A percentile compares a stretch with the other conserved stretches of the same genome.
phyloP scores from a whole-genome alignment of 352 stramenopile species.

The Phytophthora niederhauseri region DNA sequence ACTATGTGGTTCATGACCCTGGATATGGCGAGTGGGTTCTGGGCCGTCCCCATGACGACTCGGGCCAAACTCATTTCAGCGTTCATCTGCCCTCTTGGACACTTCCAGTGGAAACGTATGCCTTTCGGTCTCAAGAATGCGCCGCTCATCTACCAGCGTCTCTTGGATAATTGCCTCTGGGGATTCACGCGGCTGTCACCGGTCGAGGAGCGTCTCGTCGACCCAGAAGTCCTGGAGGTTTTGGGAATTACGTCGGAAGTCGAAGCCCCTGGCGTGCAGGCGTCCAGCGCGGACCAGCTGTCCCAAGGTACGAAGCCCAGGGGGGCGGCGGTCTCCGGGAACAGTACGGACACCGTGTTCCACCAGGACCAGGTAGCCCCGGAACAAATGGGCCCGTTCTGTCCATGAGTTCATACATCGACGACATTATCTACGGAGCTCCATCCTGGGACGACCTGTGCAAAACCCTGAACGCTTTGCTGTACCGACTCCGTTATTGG shows the following conservation, averaged over 20 bases:
- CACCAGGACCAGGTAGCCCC: constrained; percentile 9
- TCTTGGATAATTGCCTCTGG: constrained; percentile 19
- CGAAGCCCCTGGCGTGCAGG: background rate
- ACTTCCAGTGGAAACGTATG: constrained; percentile 27
- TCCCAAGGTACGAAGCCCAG: background rate
- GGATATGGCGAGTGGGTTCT: constrained; percentile 4
- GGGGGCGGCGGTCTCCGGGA: background rate
- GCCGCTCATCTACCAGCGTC: background rate
- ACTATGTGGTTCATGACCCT: constrained; percentile 8
- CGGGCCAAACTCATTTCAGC: constrained; percentile 21
- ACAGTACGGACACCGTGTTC: constrained; percentile 14
- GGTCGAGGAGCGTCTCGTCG: background rate
- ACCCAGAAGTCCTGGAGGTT: constrained; percentile 2
- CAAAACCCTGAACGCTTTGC: constrained; percentile 4
- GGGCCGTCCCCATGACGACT: background rate
- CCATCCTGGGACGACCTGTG: constrained; percentile 17
- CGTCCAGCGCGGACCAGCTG: background rate
- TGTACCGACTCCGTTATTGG: constrained; percentile 26
- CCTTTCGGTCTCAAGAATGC: constrained; percentile 5
- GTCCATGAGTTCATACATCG: constrained; percentile 24
- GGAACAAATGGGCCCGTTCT: constrained; percentile 22
- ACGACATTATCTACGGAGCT: constrained; percentile 30
- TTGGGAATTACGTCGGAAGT: background rate
- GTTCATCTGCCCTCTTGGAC: constrained; percentile 28
- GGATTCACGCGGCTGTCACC: constrained; percentile 1